Conservation (phyloP, 768 basidiomycete species). For the Cantharellus cinnabarinus region DNA sequence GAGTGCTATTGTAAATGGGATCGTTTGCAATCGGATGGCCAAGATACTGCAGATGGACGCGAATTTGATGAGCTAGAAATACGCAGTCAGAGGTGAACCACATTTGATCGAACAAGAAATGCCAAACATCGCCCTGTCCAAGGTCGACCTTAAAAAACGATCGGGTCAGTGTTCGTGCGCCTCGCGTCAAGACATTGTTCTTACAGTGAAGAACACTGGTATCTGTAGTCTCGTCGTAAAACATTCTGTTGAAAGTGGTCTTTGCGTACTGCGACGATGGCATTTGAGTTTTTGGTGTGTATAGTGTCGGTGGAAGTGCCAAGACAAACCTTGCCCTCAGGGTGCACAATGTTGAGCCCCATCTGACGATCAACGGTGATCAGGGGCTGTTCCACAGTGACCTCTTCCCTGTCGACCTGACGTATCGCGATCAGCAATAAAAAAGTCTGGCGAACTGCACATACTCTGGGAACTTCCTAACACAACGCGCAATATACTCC, state of each 20-base stretch:
- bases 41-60: constrained; percentile 89
- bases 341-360: constrained; percentile 90
- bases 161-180: background rate
- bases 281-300: background rate
- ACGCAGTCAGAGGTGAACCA: background rate
- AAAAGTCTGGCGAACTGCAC: constrained; percentile 14
- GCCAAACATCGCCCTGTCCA: constrained; percentile 79
- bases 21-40: constrained; percentile 92
- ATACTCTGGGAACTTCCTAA: constrained; percentile 70
- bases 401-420: constrained; percentile 35
- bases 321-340: constrained; percentile 62
- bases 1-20: constrained; percentile 60
- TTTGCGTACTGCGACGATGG: constrained; percentile 43
- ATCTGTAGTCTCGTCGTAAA: constrained; percentile 59
- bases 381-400: constrained; percentile 69
- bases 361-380: constrained; percentile 89
- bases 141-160: constrained; percentile 42
- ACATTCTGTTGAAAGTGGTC: constrained; percentile 69
- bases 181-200: constrained; percentile 7
- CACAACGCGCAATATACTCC: constrained; percentile 78
- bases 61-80: constrained; percentile 74
- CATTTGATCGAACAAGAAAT: background rate
- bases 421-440: background rate
- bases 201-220: constrained; percentile 76
- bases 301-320: background rate